These are phyloP conservation scores for Penicillium lagena DNA, from an alignment of 495 filamentous ascomycete genomes.

Conservation along the genomic window DNA sequence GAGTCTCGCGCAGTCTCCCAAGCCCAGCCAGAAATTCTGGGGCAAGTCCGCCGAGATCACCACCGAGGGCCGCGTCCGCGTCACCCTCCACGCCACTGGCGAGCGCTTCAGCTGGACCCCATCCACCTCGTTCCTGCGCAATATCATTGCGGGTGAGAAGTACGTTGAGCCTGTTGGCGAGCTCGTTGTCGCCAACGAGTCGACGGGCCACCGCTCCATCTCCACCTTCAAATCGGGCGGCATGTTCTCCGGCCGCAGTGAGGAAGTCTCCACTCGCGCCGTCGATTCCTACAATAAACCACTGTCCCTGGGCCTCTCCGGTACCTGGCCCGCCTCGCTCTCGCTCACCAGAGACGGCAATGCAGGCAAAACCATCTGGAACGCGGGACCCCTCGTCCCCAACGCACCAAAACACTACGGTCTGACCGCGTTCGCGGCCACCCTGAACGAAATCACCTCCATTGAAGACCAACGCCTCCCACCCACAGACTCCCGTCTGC, in stretches of 20 bases:
- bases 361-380: constrained; percentile 65
- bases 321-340: constrained; percentile 79
- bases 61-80: constrained; percentile 77
- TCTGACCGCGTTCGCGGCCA: constrained; percentile 76
- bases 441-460: constrained; percentile 79
- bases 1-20: constrained; percentile 79
- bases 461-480: constrained; percentile 69
- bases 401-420: constrained; percentile 76
- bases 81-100: constrained; percentile 61
- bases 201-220: constrained; percentile 68
- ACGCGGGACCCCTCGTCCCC: constrained; percentile 64
- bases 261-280: constrained; percentile 74
- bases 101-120: constrained; percentile 80
- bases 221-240: constrained; percentile 87
- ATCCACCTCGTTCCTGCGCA: constrained; percentile 84
- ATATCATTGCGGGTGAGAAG: constrained; percentile 96
- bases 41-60: constrained; percentile 90
- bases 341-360: constrained; percentile 53
- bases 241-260: constrained; percentile 92
- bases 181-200: constrained; percentile 77
- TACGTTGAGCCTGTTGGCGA: constrained; percentile 92
- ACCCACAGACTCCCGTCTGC: constrained; percentile 71
- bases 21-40: constrained; percentile 96
- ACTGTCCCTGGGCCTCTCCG: constrained; percentile 56
- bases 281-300: constrained; percentile 57